Evolutionary conservation across 805 yeast species (phyloP).

Genomic region (Metschnikowia orientalis): DNA sequence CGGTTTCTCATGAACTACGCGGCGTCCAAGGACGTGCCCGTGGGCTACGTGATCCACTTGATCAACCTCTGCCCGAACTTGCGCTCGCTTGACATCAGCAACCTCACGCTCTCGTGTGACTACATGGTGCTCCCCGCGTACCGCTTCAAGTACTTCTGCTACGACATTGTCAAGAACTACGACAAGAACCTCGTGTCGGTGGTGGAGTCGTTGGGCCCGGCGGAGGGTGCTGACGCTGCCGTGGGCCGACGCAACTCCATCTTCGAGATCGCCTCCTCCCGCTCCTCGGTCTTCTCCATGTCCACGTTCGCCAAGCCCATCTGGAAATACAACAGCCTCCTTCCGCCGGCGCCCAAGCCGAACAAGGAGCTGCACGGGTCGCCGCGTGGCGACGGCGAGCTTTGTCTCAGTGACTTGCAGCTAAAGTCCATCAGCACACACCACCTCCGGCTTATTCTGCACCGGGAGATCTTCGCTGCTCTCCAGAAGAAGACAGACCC

Average conservation of each 20-base stretch:
- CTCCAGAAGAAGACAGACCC: slow-evolving; percentile 12
- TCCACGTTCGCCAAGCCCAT: slow-evolving; percentile 27
- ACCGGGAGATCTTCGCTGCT: slow-evolving; percentile 26
- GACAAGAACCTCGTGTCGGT: slow-evolving; percentile 26
- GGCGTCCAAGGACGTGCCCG: slow-evolving; percentile 69
- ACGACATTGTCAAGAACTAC: slow-evolving; percentile 37
- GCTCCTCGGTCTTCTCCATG: slow-evolving; percentile 20
- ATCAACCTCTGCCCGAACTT: slow-evolving; percentile 65
- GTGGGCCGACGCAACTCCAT: slow-evolving; percentile 1
- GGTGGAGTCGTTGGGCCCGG: neutral
- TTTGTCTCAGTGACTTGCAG: slow-evolving; percentile 39
- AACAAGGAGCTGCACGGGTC: slow-evolving; percentile 8
- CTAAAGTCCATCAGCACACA: slow-evolving; percentile 34
- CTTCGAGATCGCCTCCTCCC: slow-evolving; percentile 7
- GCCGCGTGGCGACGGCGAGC: slow-evolving; percentile 27
- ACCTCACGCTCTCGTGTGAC: slow-evolving; percentile 62
- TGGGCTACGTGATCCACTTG: slow-evolving; percentile 69
- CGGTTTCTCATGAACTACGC: slow-evolving; percentile 60
- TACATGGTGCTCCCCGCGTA: slow-evolving; percentile 46
- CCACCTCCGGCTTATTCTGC: slow-evolving; percentile 29
- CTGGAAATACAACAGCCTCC: slow-evolving; percentile 34
- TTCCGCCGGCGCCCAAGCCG: slow-evolving; percentile 32
- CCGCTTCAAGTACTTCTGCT: slow-evolving; percentile 33
- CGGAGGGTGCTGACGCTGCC: neutral
- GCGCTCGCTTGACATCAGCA: slow-evolving; percentile 51